These are phyloP conservation scores for Viridothelium virens DNA, from an alignment of 495 filamentous ascomycete species.

Conservation along the genomic window DNA sequence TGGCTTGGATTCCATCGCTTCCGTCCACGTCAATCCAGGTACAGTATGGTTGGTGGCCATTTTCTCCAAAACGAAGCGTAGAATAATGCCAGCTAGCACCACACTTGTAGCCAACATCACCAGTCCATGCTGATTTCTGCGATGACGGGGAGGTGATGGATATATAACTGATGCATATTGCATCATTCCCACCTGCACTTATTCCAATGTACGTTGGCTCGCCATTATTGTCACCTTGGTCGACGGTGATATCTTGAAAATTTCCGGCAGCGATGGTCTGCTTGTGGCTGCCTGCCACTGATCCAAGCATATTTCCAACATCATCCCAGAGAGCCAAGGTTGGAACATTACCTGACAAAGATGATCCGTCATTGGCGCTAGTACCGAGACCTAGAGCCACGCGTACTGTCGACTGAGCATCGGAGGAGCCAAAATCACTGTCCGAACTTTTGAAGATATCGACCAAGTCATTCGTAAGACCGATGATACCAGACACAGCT, in stretches of 20 bases:
- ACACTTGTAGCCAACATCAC: not conserved
- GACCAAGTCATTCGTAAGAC: not conserved
- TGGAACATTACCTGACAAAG: not conserved
- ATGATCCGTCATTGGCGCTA: not conserved
- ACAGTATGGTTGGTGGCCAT: not conserved
- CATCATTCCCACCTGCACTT: not conserved
- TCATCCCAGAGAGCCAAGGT: not conserved
- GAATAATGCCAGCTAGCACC: not conserved
- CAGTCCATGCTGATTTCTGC: not conserved
- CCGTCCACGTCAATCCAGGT: not conserved
- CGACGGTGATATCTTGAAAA: not conserved
- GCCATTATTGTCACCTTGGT: not conserved
- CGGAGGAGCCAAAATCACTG: not conserved
- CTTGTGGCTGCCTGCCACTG: not conserved
- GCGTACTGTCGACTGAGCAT: not conserved
- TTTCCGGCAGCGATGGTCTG: not conserved
- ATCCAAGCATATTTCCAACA: not conserved
- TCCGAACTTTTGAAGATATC: not conserved
- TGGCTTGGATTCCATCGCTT: not conserved
- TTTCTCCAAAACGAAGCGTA: not conserved
- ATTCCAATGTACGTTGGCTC: not conserved
- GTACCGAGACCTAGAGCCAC: not conserved
- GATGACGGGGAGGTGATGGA: not conserved
- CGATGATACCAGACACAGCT: not conserved
- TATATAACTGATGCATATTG: not conserved